Conservation (phyloP, 2,329 filamentous ascomycete species). For the Metarhizium brunneum region DNA sequence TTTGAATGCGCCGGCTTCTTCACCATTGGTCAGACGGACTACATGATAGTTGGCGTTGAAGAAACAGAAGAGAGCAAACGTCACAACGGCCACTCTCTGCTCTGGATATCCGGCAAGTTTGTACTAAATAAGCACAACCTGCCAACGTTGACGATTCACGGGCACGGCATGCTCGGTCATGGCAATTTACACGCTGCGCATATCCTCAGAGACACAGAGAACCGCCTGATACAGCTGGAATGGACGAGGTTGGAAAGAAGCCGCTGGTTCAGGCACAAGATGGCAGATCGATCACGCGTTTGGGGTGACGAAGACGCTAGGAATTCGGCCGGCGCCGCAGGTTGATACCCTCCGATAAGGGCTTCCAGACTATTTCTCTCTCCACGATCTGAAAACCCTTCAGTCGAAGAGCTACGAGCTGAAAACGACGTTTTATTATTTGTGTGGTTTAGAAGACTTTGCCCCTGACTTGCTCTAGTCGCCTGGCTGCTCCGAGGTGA, state of each 20-base stretch:
- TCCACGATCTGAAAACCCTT: background rate
- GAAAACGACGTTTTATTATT: slow-evolving; percentile 1
- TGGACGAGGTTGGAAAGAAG: no score
- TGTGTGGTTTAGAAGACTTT: slow-evolving; percentile 5
- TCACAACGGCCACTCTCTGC: slow-evolving; percentile 8
- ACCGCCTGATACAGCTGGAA: slow-evolving; percentile 10
- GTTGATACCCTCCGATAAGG: slow-evolving; percentile 3
- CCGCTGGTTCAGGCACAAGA: no score
- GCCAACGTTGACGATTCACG: slow-evolving; percentile 5
- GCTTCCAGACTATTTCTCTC: background rate
- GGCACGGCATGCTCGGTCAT: slow-evolving; percentile 11
- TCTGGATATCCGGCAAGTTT: slow-evolving; percentile 9
- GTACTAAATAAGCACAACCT: background rate
- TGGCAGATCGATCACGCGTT: slow-evolving; percentile 7
- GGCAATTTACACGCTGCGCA: slow-evolving; percentile 14
- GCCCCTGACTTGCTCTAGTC: slow-evolving; percentile 4
- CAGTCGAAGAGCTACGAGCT: slow-evolving; percentile 6
- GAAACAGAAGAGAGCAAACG: slow-evolving; percentile 7
- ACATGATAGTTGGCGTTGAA: slow-evolving; percentile 10
- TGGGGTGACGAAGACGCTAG: slow-evolving; percentile 9
- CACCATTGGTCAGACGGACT: slow-evolving; percentile 6
- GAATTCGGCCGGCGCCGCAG: slow-evolving; percentile 9
- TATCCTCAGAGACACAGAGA: slow-evolving; percentile 11
- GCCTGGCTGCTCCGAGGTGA: slow-evolving; percentile 7
- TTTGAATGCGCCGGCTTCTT: slow-evolving; percentile 17